These are phyloP conservation scores for Clavariopsis aquatica DNA, from an alignment of 495 filamentous ascomycete genomes.

Conservation along the genomic window DNA sequence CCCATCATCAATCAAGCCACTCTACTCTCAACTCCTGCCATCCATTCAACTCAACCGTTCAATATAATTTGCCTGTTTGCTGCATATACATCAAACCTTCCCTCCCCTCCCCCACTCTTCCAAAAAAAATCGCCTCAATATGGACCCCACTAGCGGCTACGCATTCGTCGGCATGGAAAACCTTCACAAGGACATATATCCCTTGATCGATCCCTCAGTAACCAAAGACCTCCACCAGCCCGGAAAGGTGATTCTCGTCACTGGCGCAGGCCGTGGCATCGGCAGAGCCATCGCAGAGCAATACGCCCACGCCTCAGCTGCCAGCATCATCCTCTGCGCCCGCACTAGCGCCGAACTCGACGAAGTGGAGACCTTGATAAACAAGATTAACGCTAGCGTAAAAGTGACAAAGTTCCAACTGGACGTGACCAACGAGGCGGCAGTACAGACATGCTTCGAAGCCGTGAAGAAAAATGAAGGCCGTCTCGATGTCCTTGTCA, in stretches of 20 bases:
- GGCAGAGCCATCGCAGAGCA: constrained; percentile 38
- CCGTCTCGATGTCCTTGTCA: constrained; percentile 56
- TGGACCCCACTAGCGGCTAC: constrained; percentile 9
- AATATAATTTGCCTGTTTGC: background rate
- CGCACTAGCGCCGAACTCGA: constrained; percentile 45
- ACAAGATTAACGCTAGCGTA: constrained; percentile 44
- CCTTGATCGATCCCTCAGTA: constrained; percentile 36
- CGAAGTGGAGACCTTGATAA: constrained; percentile 45
- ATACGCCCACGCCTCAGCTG: constrained; percentile 38
- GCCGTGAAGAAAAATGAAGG: constrained; percentile 44
- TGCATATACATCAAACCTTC: background rate
- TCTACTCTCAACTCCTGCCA: too few species aligned
- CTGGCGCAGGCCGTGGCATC: constrained; percentile 40
- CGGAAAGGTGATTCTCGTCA: constrained; percentile 41
- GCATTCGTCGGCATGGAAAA: constrained; percentile 17
- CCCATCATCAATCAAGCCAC: too few species aligned
- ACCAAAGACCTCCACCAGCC: constrained; percentile 28
- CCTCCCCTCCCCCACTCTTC: background rate
- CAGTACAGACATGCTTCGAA: constrained; percentile 43
- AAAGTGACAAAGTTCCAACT: constrained; percentile 48
- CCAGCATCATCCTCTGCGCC: constrained; percentile 46
- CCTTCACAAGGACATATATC: constrained; percentile 40
- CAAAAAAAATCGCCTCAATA: too few species aligned
- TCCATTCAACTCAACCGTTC: background rate
- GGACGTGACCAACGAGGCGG: constrained; percentile 48